Evolutionary conservation across 345 rosid species (phyloP).

Genomic region (Eutrema yunnanense): DNA sequence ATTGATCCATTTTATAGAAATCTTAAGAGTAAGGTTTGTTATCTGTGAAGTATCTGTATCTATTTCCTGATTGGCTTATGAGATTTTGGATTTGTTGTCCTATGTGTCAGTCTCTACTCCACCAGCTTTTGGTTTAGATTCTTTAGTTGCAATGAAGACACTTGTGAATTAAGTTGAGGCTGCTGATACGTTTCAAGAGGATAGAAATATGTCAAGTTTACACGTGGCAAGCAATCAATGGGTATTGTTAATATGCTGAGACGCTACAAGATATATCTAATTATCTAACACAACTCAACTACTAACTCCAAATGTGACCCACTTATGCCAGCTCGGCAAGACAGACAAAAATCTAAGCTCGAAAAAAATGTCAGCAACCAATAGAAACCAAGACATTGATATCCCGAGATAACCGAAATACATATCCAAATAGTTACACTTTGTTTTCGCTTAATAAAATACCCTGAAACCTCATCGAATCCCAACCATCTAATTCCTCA

Average conservation of each 20-base stretch:
- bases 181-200: conserved; percentile 3
- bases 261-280: not conserved
- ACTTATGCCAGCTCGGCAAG: not conserved
- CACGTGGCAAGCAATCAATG: conserved; percentile 1
- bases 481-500: not conserved
- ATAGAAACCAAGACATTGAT: not conserved
- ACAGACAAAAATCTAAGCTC: not conserved
- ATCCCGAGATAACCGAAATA: not conserved
- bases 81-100: conserved; percentile 21
- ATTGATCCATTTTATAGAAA: conserved; percentile 1
- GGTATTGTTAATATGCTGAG: not conserved
- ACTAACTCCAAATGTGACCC: not conserved
- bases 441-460: not conserved
- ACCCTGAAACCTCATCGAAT: not conserved
- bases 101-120: conserved; percentile 23
- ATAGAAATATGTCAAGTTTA: not conserved
- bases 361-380: conserved; percentile 2
- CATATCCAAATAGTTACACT: not conserved
- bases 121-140: not conserved
- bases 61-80: conserved; percentile 21
- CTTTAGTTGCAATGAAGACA: not conserved
- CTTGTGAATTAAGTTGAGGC: not conserved
- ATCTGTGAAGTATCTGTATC: conserved; percentile 26
- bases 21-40: conserved; percentile 23
- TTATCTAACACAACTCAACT: not conserved